A percentile compares a stretch with the other conserved stretches of the same genome.
These are phyloP conservation scores for Actinomucor elegans DNA, from an alignment of 371 early-diverging fungal genomes.

Conservation along the genomic window DNA sequence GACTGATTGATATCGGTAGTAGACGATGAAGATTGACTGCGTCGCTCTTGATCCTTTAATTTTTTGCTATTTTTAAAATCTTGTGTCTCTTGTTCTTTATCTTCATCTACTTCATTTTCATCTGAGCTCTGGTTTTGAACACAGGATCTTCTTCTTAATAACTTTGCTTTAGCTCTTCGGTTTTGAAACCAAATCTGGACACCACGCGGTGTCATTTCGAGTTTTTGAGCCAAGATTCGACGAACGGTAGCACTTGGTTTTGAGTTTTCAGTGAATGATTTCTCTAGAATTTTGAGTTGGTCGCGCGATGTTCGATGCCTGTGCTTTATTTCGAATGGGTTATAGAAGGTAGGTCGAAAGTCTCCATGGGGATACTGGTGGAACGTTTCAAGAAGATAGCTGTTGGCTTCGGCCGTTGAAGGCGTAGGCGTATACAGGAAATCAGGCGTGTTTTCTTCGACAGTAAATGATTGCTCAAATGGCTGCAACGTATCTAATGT, in stretches of 20 bases:
- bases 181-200: conserved; percentile 99
- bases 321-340: conserved; percentile 79
- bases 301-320: conserved; percentile 72
- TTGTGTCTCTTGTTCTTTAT: neutral
- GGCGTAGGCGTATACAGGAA: neutral
- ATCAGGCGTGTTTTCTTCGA: neutral
- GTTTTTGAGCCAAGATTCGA: conserved; percentile 64
- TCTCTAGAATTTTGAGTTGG: conserved; percentile 70
- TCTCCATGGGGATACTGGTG: conserved; percentile 61
- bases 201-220: conserved; percentile 87
- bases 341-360: conserved; percentile 71
- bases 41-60: neutral
- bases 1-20: conserved; percentile 9
- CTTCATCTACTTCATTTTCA: neutral
- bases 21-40: neutral
- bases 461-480: conserved; percentile 36
- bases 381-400: conserved; percentile 36
- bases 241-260: conserved; percentile 72
- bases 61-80: too few relatives aligned
- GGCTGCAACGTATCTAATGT: conserved; percentile 31
- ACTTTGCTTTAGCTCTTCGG: conserved; percentile 81
- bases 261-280: conserved; percentile 64
- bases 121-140: neutral
- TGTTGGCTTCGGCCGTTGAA: conserved; percentile 6
- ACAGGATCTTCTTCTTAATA: conserved; percentile 26